Base-by-base conservation (phyloP, 257 asterid genomes). In the Marsdenia floribunda region DNA sequence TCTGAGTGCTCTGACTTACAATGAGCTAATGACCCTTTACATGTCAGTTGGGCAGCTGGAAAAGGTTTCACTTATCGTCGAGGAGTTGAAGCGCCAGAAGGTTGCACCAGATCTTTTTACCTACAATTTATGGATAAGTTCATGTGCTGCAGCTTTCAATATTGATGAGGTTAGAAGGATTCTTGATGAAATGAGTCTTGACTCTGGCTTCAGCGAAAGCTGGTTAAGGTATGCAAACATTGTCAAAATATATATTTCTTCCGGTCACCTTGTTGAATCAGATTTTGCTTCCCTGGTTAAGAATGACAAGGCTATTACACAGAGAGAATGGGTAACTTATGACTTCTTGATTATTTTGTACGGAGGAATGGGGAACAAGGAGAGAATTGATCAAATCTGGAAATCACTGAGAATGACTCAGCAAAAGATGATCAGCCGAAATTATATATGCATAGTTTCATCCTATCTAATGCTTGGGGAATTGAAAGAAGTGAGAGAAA, bases 21-120 rank as follows among this genome's bases (percentile, higher is more conserved):
- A 94, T 12, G 99, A 94, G 82, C 83, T 94, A 75, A 92, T 94
- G 97, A 92, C 97, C 55, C 76, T 94, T 65, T 92, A 90, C 86
- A 87, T 90, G 84, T 88, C 96, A 13, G 89, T 90, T 19, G 97
- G 96, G 67, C 97, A 88, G 81, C 83, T 89, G 49, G 97, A 92
- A 72, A 94, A 92, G 83, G 93, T 94, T 13, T 61, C 93, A 47
- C 73, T 35, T 35, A 67, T 89, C 22, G 83, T 88, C 42, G 81
- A 86, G 44, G 97, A 92, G 74, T 77, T 92, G 89, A 91, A 89
- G 83, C 71, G 73, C 82, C 85, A 86, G 57, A 86, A 83, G 57
- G 86, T 90, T 42, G 87, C 81, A 4, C 89, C 86, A 0, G 97
- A 94, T 82, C 80, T 94, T 2, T 94, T 88, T 58, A 92, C 97